A percentile compares a stretch with the other conserved stretches of the same genome.
Evolutionary conservation across 805 yeast species (phyloP).

Genomic region (Priceomyces fermenticarens): DNA sequence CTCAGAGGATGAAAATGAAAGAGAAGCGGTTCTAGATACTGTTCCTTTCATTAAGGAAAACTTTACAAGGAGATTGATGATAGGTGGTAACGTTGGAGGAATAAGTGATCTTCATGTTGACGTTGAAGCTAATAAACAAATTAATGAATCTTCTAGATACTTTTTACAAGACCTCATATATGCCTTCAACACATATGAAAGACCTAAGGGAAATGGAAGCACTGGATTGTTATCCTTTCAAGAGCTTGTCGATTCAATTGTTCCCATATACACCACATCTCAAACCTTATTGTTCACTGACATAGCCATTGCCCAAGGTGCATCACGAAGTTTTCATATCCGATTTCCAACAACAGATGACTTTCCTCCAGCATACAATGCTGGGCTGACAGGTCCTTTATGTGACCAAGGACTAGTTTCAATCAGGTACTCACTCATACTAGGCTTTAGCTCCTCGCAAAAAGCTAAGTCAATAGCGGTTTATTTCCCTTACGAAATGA

Average conservation of each 20-base stretch:
- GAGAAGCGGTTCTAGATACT: constrained; percentile 17
- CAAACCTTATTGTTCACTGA: constrained; percentile 39
- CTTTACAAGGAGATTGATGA: constrained; percentile 15
- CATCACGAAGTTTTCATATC: constrained; percentile 17
- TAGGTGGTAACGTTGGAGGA: constrained; percentile 37
- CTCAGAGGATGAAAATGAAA: constrained; percentile 19
- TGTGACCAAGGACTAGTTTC: constrained; percentile 40
- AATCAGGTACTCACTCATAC: constrained; percentile 33
- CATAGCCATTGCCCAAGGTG: constrained; percentile 16
- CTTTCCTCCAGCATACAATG: constrained; percentile 40
- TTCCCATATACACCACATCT: constrained; percentile 40
- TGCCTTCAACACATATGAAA: constrained; percentile 24
- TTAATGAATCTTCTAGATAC: constrained; percentile 18
- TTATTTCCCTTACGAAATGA: constrained; percentile 34
- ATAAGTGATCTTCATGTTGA: constrained; percentile 28
- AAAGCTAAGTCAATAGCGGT: constrained; percentile 17
- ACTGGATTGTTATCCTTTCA: constrained; percentile 13
- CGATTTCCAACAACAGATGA: constrained; percentile 20
- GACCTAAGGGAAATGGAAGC: constrained; percentile 7
- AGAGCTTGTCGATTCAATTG: constrained; percentile 28
- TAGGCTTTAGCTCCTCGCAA: constrained; percentile 22
- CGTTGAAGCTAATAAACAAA: constrained; percentile 9
- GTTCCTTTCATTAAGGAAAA: constrained; percentile 21
- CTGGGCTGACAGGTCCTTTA: constrained; percentile 37
- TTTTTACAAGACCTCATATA: constrained; percentile 35